Conservation (phyloP, 768 basidiomycete species). For the Lanmaoa pseudosensibilis region DNA sequence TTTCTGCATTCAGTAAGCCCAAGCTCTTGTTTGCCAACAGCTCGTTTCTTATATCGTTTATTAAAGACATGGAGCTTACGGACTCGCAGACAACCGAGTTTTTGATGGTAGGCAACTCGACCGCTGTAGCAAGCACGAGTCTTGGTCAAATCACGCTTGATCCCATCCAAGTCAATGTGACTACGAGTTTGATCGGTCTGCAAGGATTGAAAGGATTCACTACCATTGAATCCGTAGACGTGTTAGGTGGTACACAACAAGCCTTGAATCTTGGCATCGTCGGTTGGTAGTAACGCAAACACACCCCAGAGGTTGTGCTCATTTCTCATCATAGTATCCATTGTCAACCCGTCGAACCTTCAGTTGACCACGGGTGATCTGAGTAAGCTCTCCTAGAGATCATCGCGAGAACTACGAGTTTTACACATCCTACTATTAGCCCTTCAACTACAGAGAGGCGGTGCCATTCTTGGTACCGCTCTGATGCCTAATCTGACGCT, state of each 20-base stretch:
- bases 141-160: slow-evolving; percentile 69
- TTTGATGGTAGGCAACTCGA: slow-evolving; percentile 57
- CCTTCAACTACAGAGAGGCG: slow-evolving; percentile 55
- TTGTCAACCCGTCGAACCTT: slow-evolving; percentile 68
- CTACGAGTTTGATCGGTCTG: slow-evolving; percentile 58
- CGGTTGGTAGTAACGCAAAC: slow-evolving; percentile 38
- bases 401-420: neutral
- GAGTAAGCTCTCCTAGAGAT: slow-evolving; percentile 40
- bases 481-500: slow-evolving; percentile 61
- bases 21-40: neutral
- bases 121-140: slow-evolving; percentile 58
- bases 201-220: slow-evolving; percentile 58
- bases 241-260: slow-evolving; percentile 59
- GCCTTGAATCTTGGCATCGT: slow-evolving; percentile 60
- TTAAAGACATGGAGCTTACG: slow-evolving; percentile 56
- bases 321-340: slow-evolving; percentile 43
- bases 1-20: slow-evolving; percentile 59
- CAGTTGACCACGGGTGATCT: slow-evolving; percentile 62
- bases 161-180: slow-evolving; percentile 70
- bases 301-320: neutral
- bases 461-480: slow-evolving; percentile 56
- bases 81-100: slow-evolving; percentile 49
- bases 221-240: slow-evolving; percentile 59
- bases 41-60: neutral
- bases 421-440: slow-evolving; percentile 33